Conservation (phyloP, 2,329 filamentous ascomycete genomes). For the Stachybotrys chartarum region DNA sequence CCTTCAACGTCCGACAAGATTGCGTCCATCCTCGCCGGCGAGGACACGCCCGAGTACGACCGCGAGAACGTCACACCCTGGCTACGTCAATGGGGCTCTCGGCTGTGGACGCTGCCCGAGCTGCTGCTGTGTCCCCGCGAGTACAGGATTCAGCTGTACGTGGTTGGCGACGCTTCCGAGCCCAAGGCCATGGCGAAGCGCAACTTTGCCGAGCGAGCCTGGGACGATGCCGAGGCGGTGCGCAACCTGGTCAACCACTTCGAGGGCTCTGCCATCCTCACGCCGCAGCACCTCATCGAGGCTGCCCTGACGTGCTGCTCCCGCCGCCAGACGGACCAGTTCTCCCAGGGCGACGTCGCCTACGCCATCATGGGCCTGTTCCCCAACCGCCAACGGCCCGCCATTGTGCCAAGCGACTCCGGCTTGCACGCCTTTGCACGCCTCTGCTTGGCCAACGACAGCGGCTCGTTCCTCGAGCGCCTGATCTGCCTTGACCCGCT, state of each 20-base stretch:
- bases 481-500: constrained; percentile 34
- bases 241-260: constrained; percentile 38
- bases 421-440: constrained; percentile 39
- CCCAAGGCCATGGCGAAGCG: constrained; percentile 24
- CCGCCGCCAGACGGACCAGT: constrained; percentile 25
- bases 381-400: constrained; percentile 26
- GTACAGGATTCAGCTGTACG: constrained; percentile 9
- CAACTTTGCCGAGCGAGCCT: constrained; percentile 30
- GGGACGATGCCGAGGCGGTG: constrained; percentile 28
- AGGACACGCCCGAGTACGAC: constrained; percentile 15
- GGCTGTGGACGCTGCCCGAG: constrained; percentile 40
- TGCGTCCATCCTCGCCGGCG: constrained; percentile 9
- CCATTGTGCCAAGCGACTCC: constrained; percentile 27
- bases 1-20: constrained; percentile 5
- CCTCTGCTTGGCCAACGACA: constrained; percentile 37
- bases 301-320: constrained; percentile 24
- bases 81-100: constrained; percentile 34
- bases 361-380: constrained; percentile 39
- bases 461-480: constrained; percentile 34
- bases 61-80: constrained; percentile 5
- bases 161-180: constrained; percentile 3
- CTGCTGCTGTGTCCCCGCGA: constrained; percentile 13
- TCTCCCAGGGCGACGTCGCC: constrained; percentile 30
- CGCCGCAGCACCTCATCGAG: constrained; percentile 30
- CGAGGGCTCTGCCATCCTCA: constrained; percentile 31